A percentile compares a stretch with the other conserved stretches of the same genome.
phyloP scores from a whole-genome alignment of 2,329 filamentous ascomycete species.

The Colletotrichum aenigma region DNA sequence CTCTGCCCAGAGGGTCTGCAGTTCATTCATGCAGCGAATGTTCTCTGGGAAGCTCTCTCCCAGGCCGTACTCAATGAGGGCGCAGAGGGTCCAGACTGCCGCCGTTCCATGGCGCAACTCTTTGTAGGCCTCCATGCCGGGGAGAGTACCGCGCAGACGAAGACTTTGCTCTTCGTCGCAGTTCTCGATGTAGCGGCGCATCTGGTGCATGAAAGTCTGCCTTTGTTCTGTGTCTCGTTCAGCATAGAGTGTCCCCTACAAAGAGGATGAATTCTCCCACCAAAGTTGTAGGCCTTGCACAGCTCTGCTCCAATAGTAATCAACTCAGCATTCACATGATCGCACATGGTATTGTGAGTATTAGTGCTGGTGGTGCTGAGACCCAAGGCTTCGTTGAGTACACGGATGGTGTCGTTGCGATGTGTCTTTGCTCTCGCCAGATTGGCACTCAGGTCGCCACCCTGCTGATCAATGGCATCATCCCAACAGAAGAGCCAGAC shows the following conservation, averaged over 20 bases:
- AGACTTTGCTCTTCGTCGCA: constrained; percentile 32
- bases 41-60: constrained; percentile 4
- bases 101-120: constrained; percentile 30
- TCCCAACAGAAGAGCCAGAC: constrained; percentile 38
- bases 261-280: not conserved
- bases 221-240: not conserved
- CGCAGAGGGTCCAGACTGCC: constrained; percentile 27
- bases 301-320: constrained; percentile 24
- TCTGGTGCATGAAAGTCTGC: constrained; percentile 20
- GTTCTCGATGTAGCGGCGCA: constrained; percentile 25
- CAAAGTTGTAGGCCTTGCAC: not conserved
- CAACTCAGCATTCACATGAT: constrained; percentile 28
- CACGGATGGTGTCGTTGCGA: constrained; percentile 25
- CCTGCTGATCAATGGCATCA: constrained; percentile 33
- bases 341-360: not conserved
- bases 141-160: constrained; percentile 26
- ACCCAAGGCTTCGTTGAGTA: constrained; percentile 23
- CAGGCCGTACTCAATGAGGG: constrained; percentile 27
- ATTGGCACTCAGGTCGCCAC: constrained; percentile 28
- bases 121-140: constrained; percentile 31
- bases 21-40: not conserved
- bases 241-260: not conserved
- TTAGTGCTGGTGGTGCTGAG: not conserved
- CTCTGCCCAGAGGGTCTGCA: constrained; percentile 26
- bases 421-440: constrained; percentile 27